phyloP scores from a whole-genome alignment of 345 rosid genomes.

The Pistacia integerrima region DNA sequence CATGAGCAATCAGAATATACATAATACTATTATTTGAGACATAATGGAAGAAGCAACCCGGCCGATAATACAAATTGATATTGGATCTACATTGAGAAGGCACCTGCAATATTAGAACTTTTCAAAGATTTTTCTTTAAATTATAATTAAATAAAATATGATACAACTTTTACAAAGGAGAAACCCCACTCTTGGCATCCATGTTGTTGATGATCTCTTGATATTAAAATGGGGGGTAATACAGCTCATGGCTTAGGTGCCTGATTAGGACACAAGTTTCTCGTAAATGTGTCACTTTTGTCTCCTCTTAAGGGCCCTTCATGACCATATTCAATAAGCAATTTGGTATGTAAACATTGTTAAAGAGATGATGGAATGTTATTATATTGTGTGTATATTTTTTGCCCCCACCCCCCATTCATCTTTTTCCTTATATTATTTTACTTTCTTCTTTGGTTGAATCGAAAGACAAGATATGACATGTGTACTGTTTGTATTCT shows the following conservation, averaged over 20 bases:
- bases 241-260: constrained; percentile 34
- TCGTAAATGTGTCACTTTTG: constrained; percentile 21
- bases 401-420: neutral
- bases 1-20: too few species aligned
- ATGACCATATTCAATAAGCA: constrained; percentile 5
- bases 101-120: too few species aligned
- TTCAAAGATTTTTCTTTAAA: too few species aligned
- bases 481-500: neutral
- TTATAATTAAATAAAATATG: too few species aligned
- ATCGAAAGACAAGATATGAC: neutral
- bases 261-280: constrained; percentile 18
- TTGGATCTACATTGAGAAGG: too few species aligned
- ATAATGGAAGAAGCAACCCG: too few species aligned
- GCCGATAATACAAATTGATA: too few species aligned
- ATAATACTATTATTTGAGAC: too few species aligned
- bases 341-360: neutral
- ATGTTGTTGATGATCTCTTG: neutral
- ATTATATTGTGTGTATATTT: neutral
- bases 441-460: neutral
- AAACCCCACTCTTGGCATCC: neutral
- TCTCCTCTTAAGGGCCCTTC: constrained; percentile 15
- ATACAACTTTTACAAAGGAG: neutral
- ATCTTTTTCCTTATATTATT: too few species aligned
- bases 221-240: constrained; percentile 1
- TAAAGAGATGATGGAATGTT: neutral